phyloP scores from a whole-genome alignment of 192 early-diverging fungal genomes.

The Backusella luteola region DNA sequence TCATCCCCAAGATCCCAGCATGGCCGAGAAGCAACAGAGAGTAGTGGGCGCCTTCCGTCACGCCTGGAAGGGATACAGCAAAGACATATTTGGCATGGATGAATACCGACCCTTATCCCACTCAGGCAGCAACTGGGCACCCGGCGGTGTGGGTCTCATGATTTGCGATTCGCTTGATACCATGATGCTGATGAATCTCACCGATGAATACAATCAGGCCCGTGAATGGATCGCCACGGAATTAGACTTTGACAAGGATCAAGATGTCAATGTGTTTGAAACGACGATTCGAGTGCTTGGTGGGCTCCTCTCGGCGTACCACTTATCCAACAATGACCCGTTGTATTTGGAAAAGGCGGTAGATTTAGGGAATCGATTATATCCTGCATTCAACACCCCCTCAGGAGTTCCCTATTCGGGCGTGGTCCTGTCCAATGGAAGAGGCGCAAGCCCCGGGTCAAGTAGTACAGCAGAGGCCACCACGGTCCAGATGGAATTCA shows the following conservation, averaged over 20 bases:
- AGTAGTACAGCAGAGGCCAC: constrained; percentile 76
- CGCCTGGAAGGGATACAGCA: constrained; percentile 80
- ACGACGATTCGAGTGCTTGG: constrained; percentile 86
- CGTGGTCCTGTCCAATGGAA: constrained; percentile 62
- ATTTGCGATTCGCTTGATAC: constrained; percentile 88
- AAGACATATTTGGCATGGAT: constrained; percentile 81
- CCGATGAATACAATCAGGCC: constrained; percentile 70
- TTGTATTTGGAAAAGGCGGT: constrained; percentile 67
- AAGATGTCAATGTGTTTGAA: constrained; percentile 78
- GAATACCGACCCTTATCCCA: constrained; percentile 78
- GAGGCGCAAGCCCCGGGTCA: constrained; percentile 39
- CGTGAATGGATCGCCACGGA: constrained; percentile 56
- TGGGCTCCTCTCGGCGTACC: constrained; percentile 78
- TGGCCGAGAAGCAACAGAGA: constrained; percentile 51
- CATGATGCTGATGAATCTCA: constrained; percentile 73
- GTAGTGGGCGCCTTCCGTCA: constrained; percentile 71
- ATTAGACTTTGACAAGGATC: constrained; percentile 67
- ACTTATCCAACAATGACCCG: constrained; percentile 66
- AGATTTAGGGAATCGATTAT: constrained; percentile 73
- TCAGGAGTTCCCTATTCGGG: constrained; percentile 65
- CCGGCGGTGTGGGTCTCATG: constrained; percentile 74
- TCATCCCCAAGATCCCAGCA: constrained; percentile 16
- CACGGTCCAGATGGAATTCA: constrained; percentile 85
- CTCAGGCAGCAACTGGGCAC: constrained; percentile 62
- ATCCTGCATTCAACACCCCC: constrained; percentile 65